Evolutionary conservation across 192 early-diverging fungal genomes (phyloP), one percentile per base, ranked within the genome.

Genomic region (Geranomyces michiganensis): DNA sequence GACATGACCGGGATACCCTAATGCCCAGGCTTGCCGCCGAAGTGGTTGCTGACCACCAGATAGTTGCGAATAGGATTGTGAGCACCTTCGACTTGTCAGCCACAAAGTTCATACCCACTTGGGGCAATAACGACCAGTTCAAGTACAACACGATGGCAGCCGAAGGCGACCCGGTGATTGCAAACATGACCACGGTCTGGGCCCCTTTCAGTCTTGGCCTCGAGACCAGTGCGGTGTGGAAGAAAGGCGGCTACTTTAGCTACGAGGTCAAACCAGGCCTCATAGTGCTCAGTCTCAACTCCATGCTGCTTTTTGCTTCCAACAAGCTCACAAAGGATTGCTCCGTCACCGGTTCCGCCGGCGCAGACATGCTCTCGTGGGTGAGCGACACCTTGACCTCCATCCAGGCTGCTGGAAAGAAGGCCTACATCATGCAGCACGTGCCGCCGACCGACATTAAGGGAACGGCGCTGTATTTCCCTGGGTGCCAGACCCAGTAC

Each of bases 61-160:
- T 36, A 10, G 58, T 74, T 41, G 55, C 56, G 62, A 59, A 74
- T 41, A 66, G 69, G 46, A 31, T 77, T 45, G 8, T 7, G n/a
- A 61, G 56, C 47, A 41, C 59, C 0, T 75, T 45, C 31, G 69
- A 76, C 31, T 21, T 71, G 29, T 43, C 15, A 9, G 69, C 75
- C 26, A 51, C 55, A 21, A 61, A 46, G 0, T 45, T 75, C 55
- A 68, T 75, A 22, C 76, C 76, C 19, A 77, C 70, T 4, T 67
- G 51, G n/a, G 76, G 76, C 1, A 74, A 77, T 58, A 77, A 77
- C 66, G 76, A 77, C 49, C 49, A 56, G 53, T 26, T 75, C 22
- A 56, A 62, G 29, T 65, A 77, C 64, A 61, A 74, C 41, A 56
- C 48, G 27, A 56, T 77, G 56, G 71, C 61, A 0, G 19, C 6